phyloP scores from a whole-genome alignment of 2,329 filamentous ascomycete genomes.

The Ascochyta viciae-villosae region DNA sequence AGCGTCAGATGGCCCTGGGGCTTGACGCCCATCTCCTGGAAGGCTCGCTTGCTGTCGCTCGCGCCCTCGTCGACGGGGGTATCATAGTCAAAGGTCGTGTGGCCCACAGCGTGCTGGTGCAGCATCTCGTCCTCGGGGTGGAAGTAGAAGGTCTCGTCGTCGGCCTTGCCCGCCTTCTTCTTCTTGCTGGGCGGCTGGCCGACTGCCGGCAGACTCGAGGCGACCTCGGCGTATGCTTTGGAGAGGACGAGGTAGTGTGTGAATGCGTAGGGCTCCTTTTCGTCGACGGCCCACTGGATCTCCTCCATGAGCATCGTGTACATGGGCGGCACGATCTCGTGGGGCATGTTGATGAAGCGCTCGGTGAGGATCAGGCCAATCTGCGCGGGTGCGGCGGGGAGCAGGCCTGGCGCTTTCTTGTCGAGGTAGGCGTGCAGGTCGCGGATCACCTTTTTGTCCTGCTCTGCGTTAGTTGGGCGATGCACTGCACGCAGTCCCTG shows the following conservation, averaged over 20 bases:
- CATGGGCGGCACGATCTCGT: constrained; percentile 89
- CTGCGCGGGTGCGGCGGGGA: constrained; percentile 53
- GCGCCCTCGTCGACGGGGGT: constrained; percentile 78
- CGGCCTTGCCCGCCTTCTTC: constrained; percentile 46
- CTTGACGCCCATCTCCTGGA: constrained; percentile 90
- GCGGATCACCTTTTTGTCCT: constrained; percentile 74
- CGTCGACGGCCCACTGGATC: constrained; percentile 84
- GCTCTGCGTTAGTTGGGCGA: neutral
- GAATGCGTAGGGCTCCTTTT: constrained; percentile 91
- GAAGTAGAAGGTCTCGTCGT: constrained; percentile 78
- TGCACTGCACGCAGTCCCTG: neutral
- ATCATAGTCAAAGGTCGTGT: constrained; percentile 77
- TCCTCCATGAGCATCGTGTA: constrained; percentile 95
- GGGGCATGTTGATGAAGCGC: constrained; percentile 94
- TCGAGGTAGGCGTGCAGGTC: constrained; percentile 75
- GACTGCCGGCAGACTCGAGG: constrained; percentile 72
- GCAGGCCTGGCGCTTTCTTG: constrained; percentile 52
- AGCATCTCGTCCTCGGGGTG: constrained; percentile 94
- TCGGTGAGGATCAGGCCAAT: constrained; percentile 91
- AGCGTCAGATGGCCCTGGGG: constrained; percentile 84
- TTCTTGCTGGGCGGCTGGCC: constrained; percentile 54
- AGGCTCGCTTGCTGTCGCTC: constrained; percentile 91
- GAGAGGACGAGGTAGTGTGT: constrained; percentile 91
- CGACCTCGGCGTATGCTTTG: constrained; percentile 90
- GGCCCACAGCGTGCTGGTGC: constrained; percentile 74